Evolutionary conservation across 306 rosid species (phyloP).

Genomic region (Acacia confusa): DNA sequence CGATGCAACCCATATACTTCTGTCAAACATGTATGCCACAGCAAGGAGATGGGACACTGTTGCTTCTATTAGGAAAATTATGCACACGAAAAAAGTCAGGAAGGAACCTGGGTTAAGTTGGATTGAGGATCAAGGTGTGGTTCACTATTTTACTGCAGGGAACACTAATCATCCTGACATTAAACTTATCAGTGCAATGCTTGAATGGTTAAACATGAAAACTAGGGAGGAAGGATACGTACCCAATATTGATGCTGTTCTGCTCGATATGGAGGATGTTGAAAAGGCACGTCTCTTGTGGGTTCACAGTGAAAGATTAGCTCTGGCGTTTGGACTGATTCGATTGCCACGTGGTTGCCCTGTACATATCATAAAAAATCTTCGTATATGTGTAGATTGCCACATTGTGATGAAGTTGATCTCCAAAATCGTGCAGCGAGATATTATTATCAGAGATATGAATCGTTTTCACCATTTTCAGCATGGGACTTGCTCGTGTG

Average conservation of each 20-base stretch:
- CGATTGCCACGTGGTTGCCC: neutral
- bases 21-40: neutral
- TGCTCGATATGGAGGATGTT: neutral
- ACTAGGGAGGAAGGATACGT: neutral
- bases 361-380: neutral
- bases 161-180: neutral
- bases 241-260: neutral
- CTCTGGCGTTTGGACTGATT: neutral
- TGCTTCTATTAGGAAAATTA: neutral
- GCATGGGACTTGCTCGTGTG: neutral
- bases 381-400: conserved; percentile 1
- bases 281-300: neutral
- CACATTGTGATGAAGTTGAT: neutral
- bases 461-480: neutral
- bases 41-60: neutral
- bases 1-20: neutral
- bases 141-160: neutral
- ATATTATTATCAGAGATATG: neutral
- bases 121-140: neutral
- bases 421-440: neutral
- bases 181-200: neutral
- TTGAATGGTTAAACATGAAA: neutral
- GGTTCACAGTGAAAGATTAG: neutral
- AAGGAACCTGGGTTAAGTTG: neutral
- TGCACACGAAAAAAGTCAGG: neutral